Evolutionary conservation across 495 filamentous ascomycete genomes (phyloP), one percentile per base, ranked within the genome.

Genomic region (Annulohypoxylon nitens): DNA sequence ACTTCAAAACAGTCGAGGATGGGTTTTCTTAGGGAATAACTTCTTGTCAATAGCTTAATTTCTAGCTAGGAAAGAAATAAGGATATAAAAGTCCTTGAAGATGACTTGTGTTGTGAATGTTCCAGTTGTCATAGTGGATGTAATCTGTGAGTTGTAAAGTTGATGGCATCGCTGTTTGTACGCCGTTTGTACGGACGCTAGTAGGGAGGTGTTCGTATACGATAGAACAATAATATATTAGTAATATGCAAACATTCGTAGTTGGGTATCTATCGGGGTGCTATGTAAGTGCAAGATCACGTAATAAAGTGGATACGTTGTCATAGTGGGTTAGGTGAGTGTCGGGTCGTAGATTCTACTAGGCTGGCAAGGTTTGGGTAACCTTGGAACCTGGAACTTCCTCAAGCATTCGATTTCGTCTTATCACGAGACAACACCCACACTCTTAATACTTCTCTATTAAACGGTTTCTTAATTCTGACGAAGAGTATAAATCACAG

Each of bases 61-160:
- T 47, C 34, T 64, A 73, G 70, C 64, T 73, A 69, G 64, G 9
- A 73, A 73, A 64, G 65, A 54, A 69, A 73, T 64, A 55, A 73
- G 59, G 41, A 68, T 50, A 25, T 41, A 43, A 47, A 51, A 23
- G 14, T 47, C 48, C 62, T 60, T 64, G 20, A 51, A 58, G 12
- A 25, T 58, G 51, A 26, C 5, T 58, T 64, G n/a, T 4, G 39
- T 9, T 8, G 11, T 53, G 61, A 37, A 14, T 41, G 10, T 59
- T 34, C 30, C 5, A 30, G 18, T 59, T 10, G 1, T 51, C 3
- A 2, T 51, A 12, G 18, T 51, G 48, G 25, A 20, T 51, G 20
- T 5, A 3, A 26, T 51, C 10, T 54, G 50, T n/a, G 25, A n/a
- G 48, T 51, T 9, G 18, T 51, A 26, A 39, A 20, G n/a, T 47